Percentiles rank a stretch among this genome's conserved stretches.
Conservation (phyloP, 2,329 filamentous ascomycete genomes). For the Hypocrella siamensis region DNA sequence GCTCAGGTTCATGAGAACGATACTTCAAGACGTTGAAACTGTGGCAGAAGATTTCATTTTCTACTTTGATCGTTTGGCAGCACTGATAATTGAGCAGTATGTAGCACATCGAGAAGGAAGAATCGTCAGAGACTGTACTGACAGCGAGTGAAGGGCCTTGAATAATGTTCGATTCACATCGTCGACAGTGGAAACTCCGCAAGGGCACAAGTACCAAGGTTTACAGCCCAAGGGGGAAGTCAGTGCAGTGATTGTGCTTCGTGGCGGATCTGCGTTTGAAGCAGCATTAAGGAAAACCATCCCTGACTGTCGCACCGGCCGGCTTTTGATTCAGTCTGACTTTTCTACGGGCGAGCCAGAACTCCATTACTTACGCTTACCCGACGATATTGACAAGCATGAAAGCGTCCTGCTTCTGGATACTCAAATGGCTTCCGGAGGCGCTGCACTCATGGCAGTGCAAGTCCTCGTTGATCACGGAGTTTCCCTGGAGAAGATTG, state of each 20-base stretch:
- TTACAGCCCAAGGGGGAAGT: conserved; percentile 56
- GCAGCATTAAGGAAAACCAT: conserved; percentile 78
- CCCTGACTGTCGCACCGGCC: conserved; percentile 79
- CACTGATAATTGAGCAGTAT: conserved; percentile 68
- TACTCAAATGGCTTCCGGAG: conserved; percentile 87
- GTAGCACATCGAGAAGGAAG: conserved; percentile 10
- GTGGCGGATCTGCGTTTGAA: conserved; percentile 80
- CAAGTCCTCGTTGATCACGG: conserved; percentile 92
- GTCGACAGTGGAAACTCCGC: conserved; percentile 52
- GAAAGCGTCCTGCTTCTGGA: conserved; percentile 77
- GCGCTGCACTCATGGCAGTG: conserved; percentile 79
- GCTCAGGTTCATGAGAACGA: conserved; percentile 75
- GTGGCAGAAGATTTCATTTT: conserved; percentile 86
- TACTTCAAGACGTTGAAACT: conserved; percentile 69
- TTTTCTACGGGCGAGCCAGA: conserved; percentile 77
- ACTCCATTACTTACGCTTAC: conserved; percentile 75
- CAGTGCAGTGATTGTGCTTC: conserved; percentile 75
- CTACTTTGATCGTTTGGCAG: conserved; percentile 82
- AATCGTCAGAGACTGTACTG: conserved; percentile 3
- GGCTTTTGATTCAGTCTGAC: conserved; percentile 83
- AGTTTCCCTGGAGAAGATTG: conserved; percentile 67
- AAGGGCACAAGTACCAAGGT: conserved; percentile 54
- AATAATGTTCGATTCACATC: conserved; percentile 60
- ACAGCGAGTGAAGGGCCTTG: conserved; percentile 40
- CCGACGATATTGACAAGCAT: conserved; percentile 55